phyloP scores from a whole-genome alignment of 768 basidiomycete genomes.

The Suillus occidentalis region DNA sequence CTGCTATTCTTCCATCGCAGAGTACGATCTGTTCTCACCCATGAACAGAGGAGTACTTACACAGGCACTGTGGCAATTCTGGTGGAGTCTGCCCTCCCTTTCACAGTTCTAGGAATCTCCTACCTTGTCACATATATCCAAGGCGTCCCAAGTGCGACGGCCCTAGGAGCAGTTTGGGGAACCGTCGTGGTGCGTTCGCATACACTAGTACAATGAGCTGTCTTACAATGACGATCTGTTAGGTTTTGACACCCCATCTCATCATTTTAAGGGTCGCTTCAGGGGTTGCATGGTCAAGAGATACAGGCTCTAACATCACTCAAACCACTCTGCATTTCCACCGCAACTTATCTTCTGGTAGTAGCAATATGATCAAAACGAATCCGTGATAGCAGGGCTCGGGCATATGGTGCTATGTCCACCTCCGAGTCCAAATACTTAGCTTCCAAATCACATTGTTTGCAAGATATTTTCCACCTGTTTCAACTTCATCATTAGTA shows the following conservation, averaged over 20 bases:
- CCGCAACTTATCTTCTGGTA: not conserved
- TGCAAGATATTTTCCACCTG: not conserved
- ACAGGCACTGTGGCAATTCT: not conserved
- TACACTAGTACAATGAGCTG: not conserved
- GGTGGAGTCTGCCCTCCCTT: constrained; percentile 7
- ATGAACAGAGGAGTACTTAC: not conserved
- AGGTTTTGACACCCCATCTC: constrained; percentile 9
- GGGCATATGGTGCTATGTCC: not conserved
- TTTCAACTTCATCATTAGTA: not conserved
- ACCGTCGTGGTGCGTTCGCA: constrained; percentile 2
- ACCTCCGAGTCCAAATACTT: not conserved
- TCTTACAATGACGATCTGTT: not conserved
- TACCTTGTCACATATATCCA: constrained; percentile 2
- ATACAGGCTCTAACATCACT: not conserved
- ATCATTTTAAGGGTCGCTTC: constrained; percentile 1
- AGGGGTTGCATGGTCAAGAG: constrained; percentile 4
- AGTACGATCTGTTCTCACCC: not conserved
- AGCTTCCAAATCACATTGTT: not conserved
- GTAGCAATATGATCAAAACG: not conserved
- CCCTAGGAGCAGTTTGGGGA: not conserved
- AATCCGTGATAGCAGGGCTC: not conserved
- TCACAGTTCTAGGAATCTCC: constrained; percentile 2
- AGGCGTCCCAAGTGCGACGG: not conserved
- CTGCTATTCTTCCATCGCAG: not conserved
- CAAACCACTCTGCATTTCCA: not conserved